These are phyloP conservation scores for Solanum dulcamara DNA, from an alignment of 257 asterid genomes.

Conservation along the genomic window DNA sequence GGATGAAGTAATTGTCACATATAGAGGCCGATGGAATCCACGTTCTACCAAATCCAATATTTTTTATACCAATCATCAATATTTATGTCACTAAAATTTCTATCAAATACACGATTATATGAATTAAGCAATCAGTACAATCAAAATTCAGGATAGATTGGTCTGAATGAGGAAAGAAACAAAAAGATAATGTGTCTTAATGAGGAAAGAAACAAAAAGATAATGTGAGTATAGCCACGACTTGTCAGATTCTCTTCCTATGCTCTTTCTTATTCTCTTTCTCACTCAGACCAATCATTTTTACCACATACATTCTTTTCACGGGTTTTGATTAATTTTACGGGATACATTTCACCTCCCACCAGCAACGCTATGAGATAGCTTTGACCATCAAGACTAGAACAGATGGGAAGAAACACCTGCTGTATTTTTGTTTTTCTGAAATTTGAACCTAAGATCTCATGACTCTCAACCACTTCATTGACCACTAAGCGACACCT, in stretches of 20 bases:
- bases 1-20: background rate
- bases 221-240: constrained; percentile 23
- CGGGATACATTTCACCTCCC: background rate
- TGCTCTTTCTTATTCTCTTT: background rate
- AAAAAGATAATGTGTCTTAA: constrained; percentile 11
- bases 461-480: background rate
- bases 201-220: constrained; percentile 8
- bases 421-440: too few species aligned
- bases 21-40: background rate
- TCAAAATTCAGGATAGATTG: background rate
- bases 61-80: background rate
- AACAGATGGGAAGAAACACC: background rate
- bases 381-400: background rate
- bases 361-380: background rate
- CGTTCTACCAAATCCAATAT: background rate
- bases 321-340: too few species aligned
- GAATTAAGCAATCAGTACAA: background rate
- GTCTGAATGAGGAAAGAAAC: background rate
- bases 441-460: too few species aligned
- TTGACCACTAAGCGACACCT: background rate
- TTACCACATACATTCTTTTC: background rate
- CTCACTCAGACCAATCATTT: constrained; percentile 10
- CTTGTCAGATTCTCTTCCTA: constrained; percentile 23
- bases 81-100: background rate
- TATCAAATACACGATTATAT: background rate